These are phyloP conservation scores for Trypanosoma theileri DNA, from an alignment of 208 protist genomes.

Conservation along the genomic window DNA sequence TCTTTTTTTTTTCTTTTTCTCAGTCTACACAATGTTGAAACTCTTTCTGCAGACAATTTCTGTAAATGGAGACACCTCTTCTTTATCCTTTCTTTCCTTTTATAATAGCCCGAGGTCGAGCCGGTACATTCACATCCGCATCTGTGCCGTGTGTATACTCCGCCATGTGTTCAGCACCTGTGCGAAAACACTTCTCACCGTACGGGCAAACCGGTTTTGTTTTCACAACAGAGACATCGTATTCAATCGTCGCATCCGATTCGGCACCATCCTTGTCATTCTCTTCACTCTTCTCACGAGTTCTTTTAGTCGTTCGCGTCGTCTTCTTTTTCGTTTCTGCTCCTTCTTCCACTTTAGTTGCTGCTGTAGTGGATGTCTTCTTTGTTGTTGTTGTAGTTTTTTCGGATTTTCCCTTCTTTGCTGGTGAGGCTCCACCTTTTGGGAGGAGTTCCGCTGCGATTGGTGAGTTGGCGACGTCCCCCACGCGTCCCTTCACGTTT, in stretches of 20 bases:
- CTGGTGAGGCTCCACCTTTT: conserved; percentile 5
- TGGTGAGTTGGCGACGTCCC: conserved; percentile 62
- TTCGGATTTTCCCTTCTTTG: conserved; percentile 4
- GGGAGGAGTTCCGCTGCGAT: conserved; percentile 28
- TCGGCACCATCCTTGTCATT: conserved; percentile 26
- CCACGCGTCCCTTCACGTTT: conserved; percentile 56
- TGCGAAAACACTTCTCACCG: conserved; percentile 69
- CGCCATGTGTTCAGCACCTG: conserved; percentile 53
- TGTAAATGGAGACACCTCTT: too few species aligned
- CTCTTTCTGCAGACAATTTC: too few species aligned
- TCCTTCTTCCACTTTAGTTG: neutral
- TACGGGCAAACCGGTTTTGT: conserved; percentile 65
- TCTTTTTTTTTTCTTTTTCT: too few species aligned
- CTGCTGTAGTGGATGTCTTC: neutral
- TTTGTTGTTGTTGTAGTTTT: too few species aligned
- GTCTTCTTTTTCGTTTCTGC: conserved; percentile 17
- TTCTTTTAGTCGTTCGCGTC: conserved; percentile 18
- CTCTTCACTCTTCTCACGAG: conserved; percentile 13
- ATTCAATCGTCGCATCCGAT: conserved; percentile 73
- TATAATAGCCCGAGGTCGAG: conserved; percentile 17
- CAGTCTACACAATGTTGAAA: too few species aligned
- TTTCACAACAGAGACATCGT: conserved; percentile 42
- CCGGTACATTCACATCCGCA: neutral
- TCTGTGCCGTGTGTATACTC: conserved; percentile 55
- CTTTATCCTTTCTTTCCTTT: conserved; percentile 13